These are phyloP conservation scores for Neonectria punicea DNA, from an alignment of 2,329 filamentous ascomycete species.

Conservation along the genomic window DNA sequence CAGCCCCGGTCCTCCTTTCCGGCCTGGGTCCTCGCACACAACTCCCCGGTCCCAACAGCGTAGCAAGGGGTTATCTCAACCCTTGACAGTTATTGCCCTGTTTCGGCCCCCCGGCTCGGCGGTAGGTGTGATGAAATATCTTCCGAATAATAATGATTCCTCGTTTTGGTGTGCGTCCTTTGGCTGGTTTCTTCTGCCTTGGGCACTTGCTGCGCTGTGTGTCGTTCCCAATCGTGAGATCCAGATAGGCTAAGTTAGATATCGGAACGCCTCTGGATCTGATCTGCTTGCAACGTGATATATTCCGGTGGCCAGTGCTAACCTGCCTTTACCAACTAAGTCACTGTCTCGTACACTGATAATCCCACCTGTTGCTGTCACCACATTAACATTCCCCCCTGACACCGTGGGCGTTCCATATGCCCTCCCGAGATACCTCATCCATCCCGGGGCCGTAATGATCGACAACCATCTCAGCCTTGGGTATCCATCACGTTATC, in stretches of 20 bases:
- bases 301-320: not conserved
- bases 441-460: not conserved
- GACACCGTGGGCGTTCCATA: constrained; percentile 10
- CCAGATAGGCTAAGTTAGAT: not conserved
- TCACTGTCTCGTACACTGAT: not conserved
- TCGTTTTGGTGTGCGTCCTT: not conserved
- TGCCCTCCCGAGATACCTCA: not conserved
- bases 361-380: not conserved
- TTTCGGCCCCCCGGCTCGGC: not conserved
- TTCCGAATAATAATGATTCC: not conserved
- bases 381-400: not conserved
- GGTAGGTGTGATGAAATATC: constrained; percentile 1
- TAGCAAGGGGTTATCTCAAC: constrained; percentile 8
- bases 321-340: constrained; percentile 1
- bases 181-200: not conserved
- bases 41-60: not conserved
- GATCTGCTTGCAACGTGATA: not conserved
- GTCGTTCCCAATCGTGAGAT: not conserved
- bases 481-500: not conserved
- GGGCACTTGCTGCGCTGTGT: not conserved
- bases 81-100: not conserved
- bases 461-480: not conserved
- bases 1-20: constrained; percentile 9
- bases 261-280: not conserved
- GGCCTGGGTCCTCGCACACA: not conserved